Conservation (phyloP, 768 basidiomycete species). For the Boletus sensibilis region DNA sequence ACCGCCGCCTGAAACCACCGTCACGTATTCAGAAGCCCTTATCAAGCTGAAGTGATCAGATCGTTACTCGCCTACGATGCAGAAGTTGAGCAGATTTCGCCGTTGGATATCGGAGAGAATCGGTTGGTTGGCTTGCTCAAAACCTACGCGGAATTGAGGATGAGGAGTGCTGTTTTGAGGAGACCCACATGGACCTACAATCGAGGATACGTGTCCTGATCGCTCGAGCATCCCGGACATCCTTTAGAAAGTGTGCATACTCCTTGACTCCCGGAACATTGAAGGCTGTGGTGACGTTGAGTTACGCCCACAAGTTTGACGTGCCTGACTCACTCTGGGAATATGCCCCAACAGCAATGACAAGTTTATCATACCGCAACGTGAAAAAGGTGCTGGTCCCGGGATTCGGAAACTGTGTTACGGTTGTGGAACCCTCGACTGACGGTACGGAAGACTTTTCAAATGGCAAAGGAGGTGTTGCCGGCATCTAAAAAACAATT, state of each 20-base stretch:
- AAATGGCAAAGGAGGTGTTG: conserved; percentile 46
- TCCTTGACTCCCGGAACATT: conserved; percentile 76
- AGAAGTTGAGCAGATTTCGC: conserved; percentile 77
- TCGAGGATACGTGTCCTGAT: conserved; percentile 76
- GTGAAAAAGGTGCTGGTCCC: conserved; percentile 45
- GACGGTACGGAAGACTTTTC: conserved; percentile 20
- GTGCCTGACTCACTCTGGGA: conserved; percentile 59
- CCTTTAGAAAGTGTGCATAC: conserved; percentile 78
- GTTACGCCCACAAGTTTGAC: conserved; percentile 3
- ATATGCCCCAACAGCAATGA: conserved; percentile 85
- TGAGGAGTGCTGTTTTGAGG: conserved; percentile 1
- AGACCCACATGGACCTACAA: conserved; percentile 39
- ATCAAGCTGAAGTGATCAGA: neutral
- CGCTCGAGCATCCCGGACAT: conserved; percentile 69
- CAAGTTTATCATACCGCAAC: conserved; percentile 73
- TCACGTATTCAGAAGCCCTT: conserved; percentile 6
- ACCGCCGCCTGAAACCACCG: conserved; percentile 53
- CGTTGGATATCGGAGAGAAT: conserved; percentile 72
- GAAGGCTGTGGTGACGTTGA: conserved; percentile 48
- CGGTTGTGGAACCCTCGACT: conserved; percentile 17
- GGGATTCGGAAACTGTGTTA: conserved; percentile 19
- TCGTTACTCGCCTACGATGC: conserved; percentile 68
- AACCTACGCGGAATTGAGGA: conserved; percentile 42
- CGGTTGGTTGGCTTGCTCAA: conserved; percentile 86
- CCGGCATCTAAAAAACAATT: conserved; percentile 51